Conservation (phyloP, 23 red algal genomes). For the Chondrus crispus region DNA sequence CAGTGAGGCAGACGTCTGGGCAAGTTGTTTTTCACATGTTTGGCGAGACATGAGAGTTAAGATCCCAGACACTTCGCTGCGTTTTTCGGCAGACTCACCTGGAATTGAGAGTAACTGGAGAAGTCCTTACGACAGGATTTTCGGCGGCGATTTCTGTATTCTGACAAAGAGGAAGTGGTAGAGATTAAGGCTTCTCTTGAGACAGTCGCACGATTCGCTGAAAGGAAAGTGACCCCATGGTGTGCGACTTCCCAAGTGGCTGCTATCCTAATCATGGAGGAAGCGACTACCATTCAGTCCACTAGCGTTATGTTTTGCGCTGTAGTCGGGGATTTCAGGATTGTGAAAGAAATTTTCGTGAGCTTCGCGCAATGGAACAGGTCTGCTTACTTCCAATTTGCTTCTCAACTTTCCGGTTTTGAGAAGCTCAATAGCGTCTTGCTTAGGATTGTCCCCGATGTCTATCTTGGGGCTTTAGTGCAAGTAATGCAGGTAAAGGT, state of each 20-base stretch:
- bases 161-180: constrained; percentile 39
- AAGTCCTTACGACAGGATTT: not conserved
- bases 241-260: not conserved
- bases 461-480: too few relatives aligned
- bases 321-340: constrained; percentile 7
- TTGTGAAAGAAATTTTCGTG: constrained; percentile 1
- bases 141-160: not conserved
- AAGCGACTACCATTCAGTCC: not conserved
- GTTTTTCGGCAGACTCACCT: constrained; percentile 33
- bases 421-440: not conserved
- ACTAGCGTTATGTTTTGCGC: constrained; percentile 2
- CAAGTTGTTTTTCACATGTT: constrained; percentile 25
- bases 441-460: too few relatives aligned
- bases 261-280: not conserved
- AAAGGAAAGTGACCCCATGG: not conserved
- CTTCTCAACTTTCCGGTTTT: not conserved
- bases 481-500: too few relatives aligned
- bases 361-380: constrained; percentile 34
- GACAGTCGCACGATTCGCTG: constrained; percentile 6
- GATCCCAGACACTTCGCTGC: not conserved
- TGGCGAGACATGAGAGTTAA: constrained; percentile 41
- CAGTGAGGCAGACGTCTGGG: constrained; percentile 35
- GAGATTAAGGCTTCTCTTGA: not conserved
- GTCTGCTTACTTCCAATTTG: constrained; percentile 18
- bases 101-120: constrained; percentile 8